Base-by-base conservation (phyloP, 441 rosid genomes). In the Mallotus repandus region DNA sequence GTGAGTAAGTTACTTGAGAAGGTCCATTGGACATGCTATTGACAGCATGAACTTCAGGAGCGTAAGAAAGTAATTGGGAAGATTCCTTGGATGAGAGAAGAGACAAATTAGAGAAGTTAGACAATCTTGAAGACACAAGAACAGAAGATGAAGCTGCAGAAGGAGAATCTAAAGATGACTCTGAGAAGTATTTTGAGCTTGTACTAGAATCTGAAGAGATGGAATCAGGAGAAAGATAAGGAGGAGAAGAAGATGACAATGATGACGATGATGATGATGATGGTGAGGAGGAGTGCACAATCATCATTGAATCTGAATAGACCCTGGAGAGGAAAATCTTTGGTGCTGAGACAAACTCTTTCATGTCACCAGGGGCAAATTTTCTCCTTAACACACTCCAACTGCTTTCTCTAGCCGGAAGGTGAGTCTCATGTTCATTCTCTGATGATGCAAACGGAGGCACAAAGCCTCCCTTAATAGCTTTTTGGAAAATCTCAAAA, bases 301-400 rank as follows among this genome's bases (percentile, higher is more conserved):
- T 82, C 94, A 93, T 89, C 99, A 88, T 90, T 14, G 97, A 95
- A 78, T 93, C 98, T 56, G 99, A 95, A 78, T 91, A 91, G 48
- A 90, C 89, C 76, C 99, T 88, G 49, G 98, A 84, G 68, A 95
- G 89, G 35, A 81, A 82, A 43, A 86, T 73, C 82, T 86, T 91
- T 54, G 97, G 93, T 9, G 81, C 87, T 13, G 87, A 74, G 61
- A 89, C 87, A 68, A 91, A 89, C 68, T 90, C 97, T 86, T 83
- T 95, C 89, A 90, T 86, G 71, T 85, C 84, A 76, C 80, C 78
- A 43, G 91, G 81, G 38, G 99, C 97, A 83, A 90, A 93, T 78
- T 93, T 95, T 70, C 89, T 86, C 84, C 93, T 90, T 65, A 91
- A 76, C 48, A 80, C 75, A 76, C 94, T 93, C 99, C 99, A 95